These are phyloP conservation scores for Clathrus columnatus DNA, from an alignment of 768 basidiomycete species.

Conservation along the genomic window DNA sequence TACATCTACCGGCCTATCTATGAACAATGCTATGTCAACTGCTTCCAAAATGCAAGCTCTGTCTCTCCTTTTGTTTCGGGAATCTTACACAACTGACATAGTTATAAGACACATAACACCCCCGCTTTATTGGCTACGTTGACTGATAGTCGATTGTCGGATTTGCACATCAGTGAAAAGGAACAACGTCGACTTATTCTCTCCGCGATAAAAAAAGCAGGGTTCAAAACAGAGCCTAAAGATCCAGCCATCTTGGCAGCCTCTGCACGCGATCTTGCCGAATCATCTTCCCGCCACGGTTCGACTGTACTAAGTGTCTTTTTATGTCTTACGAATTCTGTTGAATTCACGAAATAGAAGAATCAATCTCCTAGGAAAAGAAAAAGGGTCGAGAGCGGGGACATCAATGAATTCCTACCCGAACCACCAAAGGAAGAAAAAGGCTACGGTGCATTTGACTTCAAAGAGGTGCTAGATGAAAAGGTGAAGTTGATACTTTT, in stretches of 20 bases:
- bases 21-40: constrained; percentile 59
- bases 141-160: constrained; percentile 48
- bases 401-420: constrained; percentile 53
- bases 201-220: constrained; percentile 52
- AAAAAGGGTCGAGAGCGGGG: constrained; percentile 34
- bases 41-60: constrained; percentile 57
- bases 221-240: constrained; percentile 31
- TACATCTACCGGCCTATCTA: constrained; percentile 45
- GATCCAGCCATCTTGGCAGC: constrained; percentile 8
- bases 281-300: not conserved
- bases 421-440: constrained; percentile 42
- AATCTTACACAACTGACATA: constrained; percentile 23
- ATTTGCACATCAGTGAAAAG: constrained; percentile 52
- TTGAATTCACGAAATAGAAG: not conserved
- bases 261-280: not conserved
- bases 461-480: constrained; percentile 66
- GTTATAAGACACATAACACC: constrained; percentile 66
- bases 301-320: not conserved
- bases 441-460: constrained; percentile 52
- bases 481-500: constrained; percentile 37
- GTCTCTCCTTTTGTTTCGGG: not conserved
- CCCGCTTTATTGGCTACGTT: constrained; percentile 47
- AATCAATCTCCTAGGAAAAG: constrained; percentile 34
- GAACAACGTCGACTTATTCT: constrained; percentile 55
- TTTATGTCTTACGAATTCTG: not conserved